phyloP scores from a whole-genome alignment of 352 stramenopile genomes.

The Aphanomyces astaci region DNA sequence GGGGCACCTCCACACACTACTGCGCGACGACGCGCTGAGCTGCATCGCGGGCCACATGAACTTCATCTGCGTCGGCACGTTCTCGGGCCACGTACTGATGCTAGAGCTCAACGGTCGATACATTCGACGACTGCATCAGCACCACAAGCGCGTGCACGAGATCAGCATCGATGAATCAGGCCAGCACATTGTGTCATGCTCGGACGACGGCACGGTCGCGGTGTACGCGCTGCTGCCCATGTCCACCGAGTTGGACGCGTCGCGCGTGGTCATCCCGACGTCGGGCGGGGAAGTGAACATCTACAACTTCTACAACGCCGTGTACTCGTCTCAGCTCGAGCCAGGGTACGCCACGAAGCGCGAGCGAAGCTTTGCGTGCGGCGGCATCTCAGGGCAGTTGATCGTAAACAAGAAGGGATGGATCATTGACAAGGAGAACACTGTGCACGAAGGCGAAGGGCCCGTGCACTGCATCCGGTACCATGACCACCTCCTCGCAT shows the following conservation, averaged over 20 bases:
- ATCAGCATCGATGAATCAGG: slow-evolving; percentile 79
- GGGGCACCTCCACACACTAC: slow-evolving; percentile 76
- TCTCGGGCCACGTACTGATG: slow-evolving; percentile 71
- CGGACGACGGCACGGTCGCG: slow-evolving; percentile 73
- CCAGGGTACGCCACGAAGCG: slow-evolving; percentile 70
- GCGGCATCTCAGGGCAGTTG: slow-evolving; percentile 66
- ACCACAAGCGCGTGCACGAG: slow-evolving; percentile 85
- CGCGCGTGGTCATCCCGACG: slow-evolving; percentile 45
- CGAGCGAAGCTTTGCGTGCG: slow-evolving; percentile 74
- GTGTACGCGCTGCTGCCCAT: slow-evolving; percentile 64
- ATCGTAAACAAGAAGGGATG: slow-evolving; percentile 82
- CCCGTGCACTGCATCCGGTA: slow-evolving; percentile 75
- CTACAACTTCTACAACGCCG: slow-evolving; percentile 81
- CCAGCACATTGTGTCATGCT: slow-evolving; percentile 78
- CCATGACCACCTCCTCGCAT: slow-evolving; percentile 66
- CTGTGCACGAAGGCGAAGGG: slow-evolving; percentile 73
- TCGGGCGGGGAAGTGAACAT: slow-evolving; percentile 81
- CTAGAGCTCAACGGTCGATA: slow-evolving; percentile 68
- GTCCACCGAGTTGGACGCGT: slow-evolving; percentile 22
- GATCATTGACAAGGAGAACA: slow-evolving; percentile 84
- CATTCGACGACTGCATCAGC: slow-evolving; percentile 72
- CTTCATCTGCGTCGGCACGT: slow-evolving; percentile 67
- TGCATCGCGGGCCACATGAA: slow-evolving; percentile 76
- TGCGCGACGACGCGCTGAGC: slow-evolving; percentile 79
- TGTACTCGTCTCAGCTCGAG: slow-evolving; percentile 75